phyloP scores from a whole-genome alignment of 768 basidiomycete species.

The Tylopilus felleus region DNA sequence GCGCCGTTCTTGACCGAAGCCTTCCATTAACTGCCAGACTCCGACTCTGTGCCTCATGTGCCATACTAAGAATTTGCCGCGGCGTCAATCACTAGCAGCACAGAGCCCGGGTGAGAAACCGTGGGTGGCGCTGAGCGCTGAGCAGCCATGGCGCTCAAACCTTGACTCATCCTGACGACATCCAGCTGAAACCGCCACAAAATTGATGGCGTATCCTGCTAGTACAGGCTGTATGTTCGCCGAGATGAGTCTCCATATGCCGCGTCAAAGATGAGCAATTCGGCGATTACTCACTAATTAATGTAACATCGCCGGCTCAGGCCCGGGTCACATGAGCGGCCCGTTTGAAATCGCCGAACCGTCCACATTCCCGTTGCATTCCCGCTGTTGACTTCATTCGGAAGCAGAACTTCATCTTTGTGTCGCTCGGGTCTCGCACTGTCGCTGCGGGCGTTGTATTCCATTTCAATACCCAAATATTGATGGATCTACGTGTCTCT shows the following conservation, averaged over 20 bases:
- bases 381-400: not conserved
- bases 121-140: too few species aligned
- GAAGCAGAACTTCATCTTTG: not conserved
- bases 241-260: not conserved
- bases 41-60: not conserved
- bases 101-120: not conserved
- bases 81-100: not conserved
- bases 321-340: not conserved
- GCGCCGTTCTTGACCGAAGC: not conserved
- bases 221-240: not conserved
- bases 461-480: not conserved
- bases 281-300: not conserved
- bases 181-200: not conserved
- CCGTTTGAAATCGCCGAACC: not conserved
- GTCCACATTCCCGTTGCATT: too few species aligned
- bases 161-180: too few species aligned
- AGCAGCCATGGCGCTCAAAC: too few species aligned
- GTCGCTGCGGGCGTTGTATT: not conserved
- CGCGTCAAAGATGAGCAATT: not conserved
- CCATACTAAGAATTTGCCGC: not conserved
- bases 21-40: not conserved
- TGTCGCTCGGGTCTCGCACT: not conserved
- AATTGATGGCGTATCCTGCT: not conserved
- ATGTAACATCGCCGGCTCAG: not conserved
- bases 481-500: too few species aligned